These are phyloP conservation scores for Nothophytophthora sp. DNA, from an alignment of 352 stramenopile genomes.

Conservation along the genomic window DNA sequence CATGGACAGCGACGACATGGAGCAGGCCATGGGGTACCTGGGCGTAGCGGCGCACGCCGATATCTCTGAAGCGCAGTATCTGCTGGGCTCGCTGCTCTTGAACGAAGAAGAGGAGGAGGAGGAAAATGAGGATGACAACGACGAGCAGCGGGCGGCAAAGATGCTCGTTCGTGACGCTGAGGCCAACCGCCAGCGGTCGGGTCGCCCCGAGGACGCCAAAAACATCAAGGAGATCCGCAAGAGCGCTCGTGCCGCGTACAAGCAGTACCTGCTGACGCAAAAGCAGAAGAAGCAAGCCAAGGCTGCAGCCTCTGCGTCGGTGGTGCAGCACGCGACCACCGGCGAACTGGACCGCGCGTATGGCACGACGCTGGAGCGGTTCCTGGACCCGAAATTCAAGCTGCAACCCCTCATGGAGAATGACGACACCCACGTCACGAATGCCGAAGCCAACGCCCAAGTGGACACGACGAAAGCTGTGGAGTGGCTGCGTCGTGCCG, in stretches of 20 bases:
- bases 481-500: constrained; percentile 80
- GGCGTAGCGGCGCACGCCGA: constrained; percentile 63
- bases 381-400: constrained; percentile 62
- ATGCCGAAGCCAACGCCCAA: constrained; percentile 24
- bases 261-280: constrained; percentile 63
- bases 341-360: constrained; percentile 68
- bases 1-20: constrained; percentile 56
- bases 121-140: constrained; percentile 31
- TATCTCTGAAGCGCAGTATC: constrained; percentile 72
- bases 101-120: constrained; percentile 47
- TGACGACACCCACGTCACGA: constrained; percentile 4
- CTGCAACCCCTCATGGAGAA: constrained; percentile 44
- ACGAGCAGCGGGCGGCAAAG: constrained; percentile 26
- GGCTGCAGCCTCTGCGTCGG: constrained; percentile 1
- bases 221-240: constrained; percentile 83
- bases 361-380: constrained; percentile 65
- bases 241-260: constrained; percentile 73
- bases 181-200: constrained; percentile 55
- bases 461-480: constrained; percentile 68
- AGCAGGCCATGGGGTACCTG: constrained; percentile 59
- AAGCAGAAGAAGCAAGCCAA: constrained; percentile 38
- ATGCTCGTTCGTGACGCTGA: constrained; percentile 69
- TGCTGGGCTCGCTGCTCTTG: constrained; percentile 65
- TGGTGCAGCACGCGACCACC: constrained; percentile 68
- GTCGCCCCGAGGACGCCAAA: constrained; percentile 43